Conservation (phyloP, 345 rosid genomes). For the Toxicodendron radicans region DNA sequence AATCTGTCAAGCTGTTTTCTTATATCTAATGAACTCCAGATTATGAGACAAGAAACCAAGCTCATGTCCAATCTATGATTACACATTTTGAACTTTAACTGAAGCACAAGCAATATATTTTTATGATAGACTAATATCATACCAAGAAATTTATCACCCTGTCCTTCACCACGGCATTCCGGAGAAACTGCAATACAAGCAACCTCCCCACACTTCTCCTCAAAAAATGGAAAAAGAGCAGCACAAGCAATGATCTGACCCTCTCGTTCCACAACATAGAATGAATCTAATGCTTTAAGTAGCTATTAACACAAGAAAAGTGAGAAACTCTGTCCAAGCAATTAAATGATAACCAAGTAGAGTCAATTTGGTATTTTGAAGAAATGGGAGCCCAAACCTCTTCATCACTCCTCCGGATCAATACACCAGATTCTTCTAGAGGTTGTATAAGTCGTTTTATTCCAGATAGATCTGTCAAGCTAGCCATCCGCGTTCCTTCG, state of each 20-base stretch:
- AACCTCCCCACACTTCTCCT: constrained; percentile 88
- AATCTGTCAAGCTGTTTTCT: neutral
- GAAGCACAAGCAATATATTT: neutral
- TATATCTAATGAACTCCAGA: neutral
- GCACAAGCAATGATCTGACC: constrained; percentile 94
- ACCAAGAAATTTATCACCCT: constrained; percentile 96
- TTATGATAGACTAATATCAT: constrained; percentile 10
- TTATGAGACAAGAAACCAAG: neutral
- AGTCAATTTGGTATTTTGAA: neutral
- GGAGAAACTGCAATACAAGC: constrained; percentile 92
- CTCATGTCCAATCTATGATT: neutral
- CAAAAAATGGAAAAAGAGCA: constrained; percentile 79
- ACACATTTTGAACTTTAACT: neutral
- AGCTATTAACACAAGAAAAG: constrained; percentile 42
- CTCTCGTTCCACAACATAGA: constrained; percentile 82
- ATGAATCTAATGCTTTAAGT: constrained; percentile 60
- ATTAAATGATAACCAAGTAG: neutral
- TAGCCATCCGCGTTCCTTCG: constrained; percentile 87
- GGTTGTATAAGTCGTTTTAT: constrained; percentile 74
- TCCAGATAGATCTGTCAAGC: constrained; percentile 65
- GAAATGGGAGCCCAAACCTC: constrained; percentile 50
- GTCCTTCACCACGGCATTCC: constrained; percentile 96
- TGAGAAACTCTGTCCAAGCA: constrained; percentile 14
- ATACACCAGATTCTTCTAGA: constrained; percentile 65
- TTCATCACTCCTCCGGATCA: constrained; percentile 69